Conservation (phyloP, 2,329 filamentous ascomycete genomes). For the Penicillium corylophilum region DNA sequence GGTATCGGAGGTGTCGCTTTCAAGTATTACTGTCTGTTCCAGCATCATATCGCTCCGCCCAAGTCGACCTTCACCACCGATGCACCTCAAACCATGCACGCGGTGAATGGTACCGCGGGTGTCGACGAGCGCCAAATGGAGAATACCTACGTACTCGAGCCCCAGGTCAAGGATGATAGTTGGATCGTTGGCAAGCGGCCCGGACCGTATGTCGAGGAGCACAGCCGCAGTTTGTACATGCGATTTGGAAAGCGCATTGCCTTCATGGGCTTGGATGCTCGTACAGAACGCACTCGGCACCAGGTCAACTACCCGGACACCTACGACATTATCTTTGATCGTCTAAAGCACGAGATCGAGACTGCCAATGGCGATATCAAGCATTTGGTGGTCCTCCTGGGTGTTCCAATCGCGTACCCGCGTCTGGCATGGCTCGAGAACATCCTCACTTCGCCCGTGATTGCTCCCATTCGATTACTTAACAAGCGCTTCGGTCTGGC, state of each 20-base stretch:
- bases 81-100: conserved; percentile 55
- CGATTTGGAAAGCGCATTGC: conserved; percentile 65
- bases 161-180: conserved; percentile 61
- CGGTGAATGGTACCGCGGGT: conserved; percentile 51
- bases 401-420: conserved; percentile 68
- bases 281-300: conserved; percentile 78
- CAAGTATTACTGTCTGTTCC: conserved; percentile 66
- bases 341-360: conserved; percentile 53
- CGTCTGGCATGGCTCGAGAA: conserved; percentile 97
- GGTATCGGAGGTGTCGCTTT: conserved; percentile 60
- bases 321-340: conserved; percentile 59
- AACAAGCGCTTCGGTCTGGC: conserved; percentile 87
- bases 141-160: conserved; percentile 68
- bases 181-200: conserved; percentile 77
- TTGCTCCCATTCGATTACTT: conserved; percentile 83
- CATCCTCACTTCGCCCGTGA: conserved; percentile 79
- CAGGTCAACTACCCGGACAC: conserved; percentile 83
- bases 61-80: conserved; percentile 82
- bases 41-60: conserved; percentile 79
- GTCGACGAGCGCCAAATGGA: conserved; percentile 69
- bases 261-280: conserved; percentile 60
- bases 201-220: conserved; percentile 65
- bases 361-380: conserved; percentile 57
- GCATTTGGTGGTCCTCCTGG: conserved; percentile 62
- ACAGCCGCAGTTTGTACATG: conserved; percentile 61